Conservation (phyloP, 208 protist species). For the Leishmania lainsoni region DNA sequence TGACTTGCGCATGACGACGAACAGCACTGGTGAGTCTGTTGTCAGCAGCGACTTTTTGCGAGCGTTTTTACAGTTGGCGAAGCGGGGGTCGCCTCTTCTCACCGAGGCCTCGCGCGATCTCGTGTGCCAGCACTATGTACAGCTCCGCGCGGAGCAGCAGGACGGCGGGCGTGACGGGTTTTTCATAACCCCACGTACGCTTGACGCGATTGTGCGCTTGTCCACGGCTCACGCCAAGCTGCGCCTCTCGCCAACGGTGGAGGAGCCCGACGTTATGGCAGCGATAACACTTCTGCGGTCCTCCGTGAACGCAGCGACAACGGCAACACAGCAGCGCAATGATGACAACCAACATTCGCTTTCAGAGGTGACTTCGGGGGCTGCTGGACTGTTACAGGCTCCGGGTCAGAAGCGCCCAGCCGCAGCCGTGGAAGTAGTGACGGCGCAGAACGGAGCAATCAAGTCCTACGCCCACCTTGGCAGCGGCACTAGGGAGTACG, state of each 20-base stretch:
- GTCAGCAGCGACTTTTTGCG: constrained; percentile 96
- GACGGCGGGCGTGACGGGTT: constrained; percentile 78
- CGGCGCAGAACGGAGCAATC: neutral
- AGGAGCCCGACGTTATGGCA: constrained; percentile 83
- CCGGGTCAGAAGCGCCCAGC: constrained; percentile 26
- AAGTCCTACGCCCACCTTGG: neutral
- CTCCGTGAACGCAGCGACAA: constrained; percentile 81
- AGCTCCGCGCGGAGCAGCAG: constrained; percentile 87
- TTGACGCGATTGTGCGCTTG: constrained; percentile 98
- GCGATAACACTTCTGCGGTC: constrained; percentile 85
- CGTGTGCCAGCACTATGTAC: constrained; percentile 90
- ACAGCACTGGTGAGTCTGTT: constrained; percentile 85
- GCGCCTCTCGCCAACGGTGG: constrained; percentile 82
- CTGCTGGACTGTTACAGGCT: neutral
- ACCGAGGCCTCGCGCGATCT: constrained; percentile 86
- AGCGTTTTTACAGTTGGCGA: constrained; percentile 96
- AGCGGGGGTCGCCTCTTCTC: constrained; percentile 77
- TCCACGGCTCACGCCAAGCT: constrained; percentile 95
- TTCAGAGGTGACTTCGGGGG: constrained; percentile 28
- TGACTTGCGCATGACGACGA: constrained; percentile 80
- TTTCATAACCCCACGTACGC: constrained; percentile 95
- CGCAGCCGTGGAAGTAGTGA: constrained; percentile 12
- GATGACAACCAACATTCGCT: constrained; percentile 62
- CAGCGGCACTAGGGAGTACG: neutral
- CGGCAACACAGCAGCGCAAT: constrained; percentile 65